Percentiles rank a stretch among this genome's conserved stretches.
Evolutionary conservation across 495 filamentous ascomycete species (phyloP).

Genomic region (Thozetella sp.): DNA sequence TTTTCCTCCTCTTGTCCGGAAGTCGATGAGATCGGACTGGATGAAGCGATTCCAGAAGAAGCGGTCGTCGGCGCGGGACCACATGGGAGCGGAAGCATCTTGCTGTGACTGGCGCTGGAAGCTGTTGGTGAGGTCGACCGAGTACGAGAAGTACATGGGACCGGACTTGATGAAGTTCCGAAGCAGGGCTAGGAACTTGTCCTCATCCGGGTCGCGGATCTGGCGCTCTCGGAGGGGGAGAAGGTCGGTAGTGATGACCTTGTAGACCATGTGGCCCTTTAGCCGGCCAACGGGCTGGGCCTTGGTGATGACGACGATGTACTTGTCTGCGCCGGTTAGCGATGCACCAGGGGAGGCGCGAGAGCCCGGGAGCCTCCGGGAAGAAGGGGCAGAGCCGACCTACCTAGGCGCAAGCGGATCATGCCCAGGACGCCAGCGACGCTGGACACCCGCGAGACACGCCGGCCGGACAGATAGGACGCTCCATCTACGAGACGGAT

Average conservation of each 20-base stretch:
- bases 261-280: constrained; percentile 93
- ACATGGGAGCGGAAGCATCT: constrained; percentile 71
- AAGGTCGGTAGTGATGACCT: constrained; percentile 87
- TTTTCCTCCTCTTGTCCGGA: constrained; percentile 56
- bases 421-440: constrained; percentile 94
- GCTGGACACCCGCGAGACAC: constrained; percentile 73
- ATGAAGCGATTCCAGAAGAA: constrained; percentile 99
- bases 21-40: constrained; percentile 87
- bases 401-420: constrained; percentile 87
- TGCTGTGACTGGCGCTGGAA: constrained; percentile 87
- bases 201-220: constrained; percentile 89
- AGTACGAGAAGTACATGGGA: constrained; percentile 98
- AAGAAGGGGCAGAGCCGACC: constrained; percentile 9
- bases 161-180: constrained; percentile 76
- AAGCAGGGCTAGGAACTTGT: constrained; percentile 80
- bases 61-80: constrained; percentile 91
- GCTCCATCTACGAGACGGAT: constrained; percentile 76
- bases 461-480: constrained; percentile 70
- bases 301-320: constrained; percentile 95
- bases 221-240: constrained; percentile 91
- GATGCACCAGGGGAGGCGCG: neutral
- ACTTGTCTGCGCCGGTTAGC: constrained; percentile 71
- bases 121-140: constrained; percentile 89
- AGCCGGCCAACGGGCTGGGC: constrained; percentile 86
- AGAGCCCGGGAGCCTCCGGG: neutral